Base-by-base conservation (phyloP, 139 green algal species). In the Auxenochlorella protothecoides region DNA sequence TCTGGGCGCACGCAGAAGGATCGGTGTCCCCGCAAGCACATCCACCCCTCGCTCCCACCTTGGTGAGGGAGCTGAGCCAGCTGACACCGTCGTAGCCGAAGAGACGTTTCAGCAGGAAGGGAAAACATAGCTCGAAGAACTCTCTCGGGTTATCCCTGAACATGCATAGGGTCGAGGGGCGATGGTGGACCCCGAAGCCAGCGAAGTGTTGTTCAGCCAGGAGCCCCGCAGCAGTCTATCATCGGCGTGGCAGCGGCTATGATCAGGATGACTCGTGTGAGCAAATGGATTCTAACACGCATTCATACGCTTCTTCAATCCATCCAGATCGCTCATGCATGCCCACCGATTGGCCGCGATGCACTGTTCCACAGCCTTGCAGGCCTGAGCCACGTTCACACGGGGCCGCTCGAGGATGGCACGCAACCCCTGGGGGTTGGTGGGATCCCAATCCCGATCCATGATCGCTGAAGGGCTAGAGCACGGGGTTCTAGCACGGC, bases 111-210 rank as follows among this genome's bases (percentile, higher is more conserved):
- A 95, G 77, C 56, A 95, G 79, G 3, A 83, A 79, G 0, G 85
- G 79, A 54, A 95, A 92, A 68, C 83, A 92, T 62, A 86, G 80
- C 61, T 93, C 89, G 65, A 95, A 93, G 80, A 95, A 93, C 5
- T 81, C 85, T 0, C 89, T 78, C 15, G 89, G 68, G 74, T 93
- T 93, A 77, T 95, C 89, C 70, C 87, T 93, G 81, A 65, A 70
- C 27, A 44, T 4, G 5, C 3, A 51, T 7, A 5, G 6, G 44
- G 65, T 9, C 2, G 5, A 60, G 16, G 16, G 66, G 10, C 10
- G 16, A 3, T 15, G 11, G 53, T 55, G 14, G 27, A 44, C 27
- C 27, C 27, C 27, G 27, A 44, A 44, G 27, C 27, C 27, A 44
- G 27, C 27, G 27, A 44, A 44, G 27, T 44, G 27, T 44, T 44